Evolutionary conservation across 1,284 basidiomycete genomes (phyloP).

Genomic region (Austroboletus niveus): DNA sequence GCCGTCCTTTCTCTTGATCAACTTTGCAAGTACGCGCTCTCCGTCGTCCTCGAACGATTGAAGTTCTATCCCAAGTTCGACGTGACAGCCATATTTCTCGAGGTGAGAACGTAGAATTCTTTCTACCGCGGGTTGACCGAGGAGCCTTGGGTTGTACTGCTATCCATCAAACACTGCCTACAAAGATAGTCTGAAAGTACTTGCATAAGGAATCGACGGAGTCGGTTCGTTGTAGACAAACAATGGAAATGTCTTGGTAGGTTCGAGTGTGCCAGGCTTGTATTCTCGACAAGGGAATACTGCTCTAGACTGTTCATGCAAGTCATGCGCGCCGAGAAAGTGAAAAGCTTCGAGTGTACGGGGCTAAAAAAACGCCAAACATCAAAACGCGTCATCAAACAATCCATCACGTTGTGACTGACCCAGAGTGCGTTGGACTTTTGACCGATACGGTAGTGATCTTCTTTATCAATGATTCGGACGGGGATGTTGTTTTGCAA

Average conservation of each 20-base stretch:
- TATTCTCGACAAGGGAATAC: slow-evolving; percentile 14
- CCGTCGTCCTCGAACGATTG: slow-evolving; percentile 32
- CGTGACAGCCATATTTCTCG: slow-evolving; percentile 21
- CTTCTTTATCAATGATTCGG: slow-evolving; percentile 37
- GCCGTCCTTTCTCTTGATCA: slow-evolving; percentile 20
- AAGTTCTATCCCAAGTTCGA: slow-evolving; percentile 36
- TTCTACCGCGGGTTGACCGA: slow-evolving; percentile 36
- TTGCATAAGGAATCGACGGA: slow-evolving; percentile 28
- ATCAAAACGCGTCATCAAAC: background rate
- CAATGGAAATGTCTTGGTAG: slow-evolving; percentile 11
- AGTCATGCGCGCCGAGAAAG: slow-evolving; percentile 23
- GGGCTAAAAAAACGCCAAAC: slow-evolving; percentile 19
- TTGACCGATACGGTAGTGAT: slow-evolving; percentile 19
- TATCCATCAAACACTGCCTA: background rate
- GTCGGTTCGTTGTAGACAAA: slow-evolving; percentile 14
- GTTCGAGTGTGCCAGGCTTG: slow-evolving; percentile 18
- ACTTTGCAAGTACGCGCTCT: slow-evolving; percentile 24
- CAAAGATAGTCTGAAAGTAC: background rate
- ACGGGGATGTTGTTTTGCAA: slow-evolving; percentile 41
- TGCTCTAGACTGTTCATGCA: slow-evolving; percentile 4
- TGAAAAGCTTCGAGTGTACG: slow-evolving; percentile 34
- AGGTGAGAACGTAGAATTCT: slow-evolving; percentile 32
- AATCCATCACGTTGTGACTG: background rate
- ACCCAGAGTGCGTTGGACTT: slow-evolving; percentile 33
- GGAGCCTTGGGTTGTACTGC: slow-evolving; percentile 13